Base-by-base conservation (phyloP, 441 rosid species). In the Breynia disticha region DNA sequence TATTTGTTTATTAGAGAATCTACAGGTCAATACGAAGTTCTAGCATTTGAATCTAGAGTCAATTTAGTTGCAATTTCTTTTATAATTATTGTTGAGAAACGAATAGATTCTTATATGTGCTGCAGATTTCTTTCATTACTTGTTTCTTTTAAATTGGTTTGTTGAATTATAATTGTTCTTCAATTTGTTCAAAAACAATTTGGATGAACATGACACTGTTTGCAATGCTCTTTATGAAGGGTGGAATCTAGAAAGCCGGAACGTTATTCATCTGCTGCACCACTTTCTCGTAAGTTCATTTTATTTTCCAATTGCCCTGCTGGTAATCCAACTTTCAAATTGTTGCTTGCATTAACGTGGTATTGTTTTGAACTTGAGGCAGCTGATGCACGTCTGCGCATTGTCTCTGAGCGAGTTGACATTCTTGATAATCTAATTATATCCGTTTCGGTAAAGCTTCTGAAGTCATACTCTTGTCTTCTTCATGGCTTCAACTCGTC, bases 191-290 rank as follows among this genome's bases (percentile, higher is more conserved):
- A 42, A 18, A n/a, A 48, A 32, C n/a, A n/a, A n/a, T n/a, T 50
- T 51, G 17, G 57, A 28, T 67, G 35, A 60, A 57, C 19, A 42
- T 65, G 55, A 65, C 67, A 19, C 52, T 35, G 32, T 61, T 51
- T 60, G 56, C 56, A 42, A 37, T 64, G 48, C 39, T 64, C 63
- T 70, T 53, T 55, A 60, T 74, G 49, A 68, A 90, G 96, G 96
- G 96, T 82, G 59, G 95, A 85, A 75, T 91, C 98, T 62, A 80
- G 98, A 71, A 91, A 85, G 78, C 96, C 98, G 0, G 96, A 87
- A 61, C 87, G 98, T 19, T 91, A 91, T 65, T 91, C 98, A 24
- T 85, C 98, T 35, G 98, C 95, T 20, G 93, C 98, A 20, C 96
- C 96, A 61, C 72, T 91, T 62, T 91, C 94, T 49, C 87, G 98